Conservation (phyloP, 768 basidiomycete species). For the Boletus patriciae region DNA sequence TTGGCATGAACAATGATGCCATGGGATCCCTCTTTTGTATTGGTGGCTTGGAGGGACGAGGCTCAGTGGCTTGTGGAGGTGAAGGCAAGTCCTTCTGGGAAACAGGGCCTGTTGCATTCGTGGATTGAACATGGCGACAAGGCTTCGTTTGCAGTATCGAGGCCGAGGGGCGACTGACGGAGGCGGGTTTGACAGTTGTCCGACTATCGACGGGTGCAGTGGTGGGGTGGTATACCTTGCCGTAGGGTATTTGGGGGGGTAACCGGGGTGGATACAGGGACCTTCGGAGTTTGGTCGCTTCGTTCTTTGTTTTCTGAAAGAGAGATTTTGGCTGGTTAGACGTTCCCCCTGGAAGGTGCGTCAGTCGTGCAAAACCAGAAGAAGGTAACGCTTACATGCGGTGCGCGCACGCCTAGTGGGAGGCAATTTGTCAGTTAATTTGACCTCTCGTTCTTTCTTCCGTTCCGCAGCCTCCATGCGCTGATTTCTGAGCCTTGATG, state of each 20-base stretch:
- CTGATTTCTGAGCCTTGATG: conserved; percentile 60
- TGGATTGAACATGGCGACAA: conserved; percentile 37
- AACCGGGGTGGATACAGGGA: conserved; percentile 55
- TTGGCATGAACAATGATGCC: conserved; percentile 67
- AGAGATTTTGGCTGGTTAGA: conserved; percentile 59
- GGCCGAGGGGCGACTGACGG: conserved; percentile 37
- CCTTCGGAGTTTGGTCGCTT: conserved; percentile 67
- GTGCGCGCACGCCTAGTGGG: conserved; percentile 60
- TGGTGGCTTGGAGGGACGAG: conserved; percentile 39
- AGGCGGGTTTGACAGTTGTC: conserved; percentile 53
- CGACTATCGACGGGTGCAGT: conserved; percentile 37
- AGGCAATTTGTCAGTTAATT: conserved; percentile 68
- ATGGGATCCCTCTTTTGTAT: conserved; percentile 62
- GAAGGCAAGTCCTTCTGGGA: conserved; percentile 33
- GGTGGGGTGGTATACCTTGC: conserved; percentile 43
- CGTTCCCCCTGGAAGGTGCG: conserved; percentile 37
- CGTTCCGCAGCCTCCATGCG: conserved; percentile 70
- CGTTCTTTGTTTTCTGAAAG: conserved; percentile 73
- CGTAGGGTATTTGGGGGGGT: conserved; percentile 50
- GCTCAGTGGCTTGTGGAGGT: conserved; percentile 24
- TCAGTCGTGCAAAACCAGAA: conserved; percentile 12
- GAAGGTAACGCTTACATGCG: conserved; percentile 47
- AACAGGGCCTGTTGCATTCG: conserved; percentile 7
- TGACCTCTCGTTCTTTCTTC: conserved; percentile 76
- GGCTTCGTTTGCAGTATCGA: conserved; percentile 10